phyloP scores from a whole-genome alignment of 2,329 filamentous ascomycete species.

The Colletotrichum lentis region DNA sequence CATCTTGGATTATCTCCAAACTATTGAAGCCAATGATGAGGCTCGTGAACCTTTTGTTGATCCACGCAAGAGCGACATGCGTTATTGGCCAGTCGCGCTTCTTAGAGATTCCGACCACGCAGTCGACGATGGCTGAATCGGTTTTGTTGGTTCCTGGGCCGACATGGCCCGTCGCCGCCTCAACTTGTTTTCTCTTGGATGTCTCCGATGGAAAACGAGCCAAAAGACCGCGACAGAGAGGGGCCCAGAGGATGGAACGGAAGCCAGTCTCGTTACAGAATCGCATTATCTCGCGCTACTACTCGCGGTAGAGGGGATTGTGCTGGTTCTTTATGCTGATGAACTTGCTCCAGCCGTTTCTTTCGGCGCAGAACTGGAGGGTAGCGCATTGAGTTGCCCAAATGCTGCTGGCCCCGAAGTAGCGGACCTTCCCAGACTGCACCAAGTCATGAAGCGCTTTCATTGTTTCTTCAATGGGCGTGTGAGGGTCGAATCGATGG shows the following conservation, averaged over 20 bases:
- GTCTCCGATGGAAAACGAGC: conserved; percentile 41
- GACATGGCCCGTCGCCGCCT: conserved; percentile 43
- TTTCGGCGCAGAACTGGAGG: conserved; percentile 60
- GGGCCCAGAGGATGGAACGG: conserved; percentile 47
- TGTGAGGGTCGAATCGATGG: conserved; percentile 62
- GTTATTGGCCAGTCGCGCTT: conserved; percentile 64
- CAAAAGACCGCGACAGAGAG: conserved; percentile 41
- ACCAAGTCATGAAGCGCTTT: conserved; percentile 66
- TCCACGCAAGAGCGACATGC: conserved; percentile 71
- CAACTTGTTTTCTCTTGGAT: conserved; percentile 41
- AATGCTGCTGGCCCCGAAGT: conserved; percentile 60
- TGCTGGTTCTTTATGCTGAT: conserved; percentile 66
- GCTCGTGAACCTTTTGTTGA: conserved; percentile 59
- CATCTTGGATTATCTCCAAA: conserved; percentile 66
- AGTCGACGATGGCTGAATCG: conserved; percentile 45
- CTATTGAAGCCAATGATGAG: conserved; percentile 70
- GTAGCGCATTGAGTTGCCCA: conserved; percentile 57
- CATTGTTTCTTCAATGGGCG: conserved; percentile 68
- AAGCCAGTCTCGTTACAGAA: conserved; percentile 55
- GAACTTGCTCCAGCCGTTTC: conserved; percentile 64
- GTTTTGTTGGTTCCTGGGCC: conserved; percentile 45
- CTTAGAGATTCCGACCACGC: conserved; percentile 63
- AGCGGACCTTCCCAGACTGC: conserved; percentile 63
- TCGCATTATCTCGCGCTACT: conserved; percentile 56
- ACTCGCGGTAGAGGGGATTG: conserved; percentile 65